Evolutionary conservation across 164 flowering plant species (phyloP), one percentile per base, ranked within the genome.

Genomic region (Warburgia ugandensis): DNA sequence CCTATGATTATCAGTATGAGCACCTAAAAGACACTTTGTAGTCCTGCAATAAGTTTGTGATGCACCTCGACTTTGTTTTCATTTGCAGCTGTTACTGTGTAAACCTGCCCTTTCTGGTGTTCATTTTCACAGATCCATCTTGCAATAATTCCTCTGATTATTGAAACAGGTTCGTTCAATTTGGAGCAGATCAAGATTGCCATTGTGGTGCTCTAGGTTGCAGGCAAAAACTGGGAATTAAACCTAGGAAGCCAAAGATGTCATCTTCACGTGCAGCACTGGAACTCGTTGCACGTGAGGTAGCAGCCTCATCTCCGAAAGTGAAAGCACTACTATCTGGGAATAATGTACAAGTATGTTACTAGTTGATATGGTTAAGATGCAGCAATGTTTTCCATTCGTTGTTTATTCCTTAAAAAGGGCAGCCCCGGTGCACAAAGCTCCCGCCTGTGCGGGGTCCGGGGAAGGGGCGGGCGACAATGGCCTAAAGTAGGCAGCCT

Each of bases 111-210:
- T 14, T 22, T 30, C 3, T 21, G 41, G 5, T 26, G 2, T 2
- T 7, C 27, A 27, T 16, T 50, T n/a, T 5, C 42, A 50, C 13
- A n/a, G 17, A 25, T 40, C 12, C 29, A 19, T 2, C n/a, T 39
- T 27, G 21, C 16, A 5, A 17, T 2, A 8, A 16, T 8, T 35
- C 45, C 28, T 69, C 78, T 78, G 72, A 83, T 56, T 58, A 60
- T 38, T 59, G 50, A 59, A 58, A 83, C 92, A 94, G 99, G 82
- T 94, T 94, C 78, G 97, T 94, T 63, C 99, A 94, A 54, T 94
- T 94, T 79, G 99, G 99, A 67, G 95, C 95, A 71, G 97, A 94
- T 77, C 97, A 94, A 70, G 85, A 78, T 77, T 94, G 99, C 74
- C 68, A 82, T 51, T 94, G 99, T 73, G 95, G 96, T 64, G 92